Base-by-base conservation (phyloP, 805 yeast species). In the Yamadazyma tumulicola region DNA sequence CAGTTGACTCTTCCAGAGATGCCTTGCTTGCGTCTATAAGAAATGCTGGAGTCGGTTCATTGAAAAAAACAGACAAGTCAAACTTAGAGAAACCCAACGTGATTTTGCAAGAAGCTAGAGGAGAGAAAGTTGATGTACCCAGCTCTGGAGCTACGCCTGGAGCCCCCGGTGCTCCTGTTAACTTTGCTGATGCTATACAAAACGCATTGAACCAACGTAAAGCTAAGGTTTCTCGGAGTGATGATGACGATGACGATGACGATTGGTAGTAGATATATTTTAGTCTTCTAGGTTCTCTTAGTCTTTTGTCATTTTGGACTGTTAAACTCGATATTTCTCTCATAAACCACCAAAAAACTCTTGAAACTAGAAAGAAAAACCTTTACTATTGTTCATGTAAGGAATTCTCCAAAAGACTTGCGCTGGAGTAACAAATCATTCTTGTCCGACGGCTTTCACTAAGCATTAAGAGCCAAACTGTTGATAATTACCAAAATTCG, bases 11-110 rank as follows among this genome's bases (percentile, higher is more conserved):
- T 2, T 81, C 80, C 0, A 68, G 95, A 47, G 95, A 85, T 55
- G 95, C 95, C 0, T 68, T 91, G 26, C 65, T 91, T 40, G 85
- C 94, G 0, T 86, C 97, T 1, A 91, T 91, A 46, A 72, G 96
- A 47, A 77, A 81, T 24, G 80, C 96, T 0, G 89, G 91, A 23
- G 24, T 89, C 4, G 81, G 82, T 0, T 51, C 76, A 5, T 71
- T 91, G 46, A 77, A 71, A 44, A 86, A 81, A 54, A 82, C 83
- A 2, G 97, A 91, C 57, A 91, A 88, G 58, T 59, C 86, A 0
- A 88, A 83, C 48, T 63, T 87, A 26, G 96, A 89, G 22, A 76
- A 72, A 42, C 95, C 97, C 7, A 78, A 82, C 23, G 85, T 74
- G 0, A 48, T 84, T 12, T 59, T 85, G 12, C 85, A 74, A 51